Percentiles rank a stretch among this genome's conserved stretches.
phyloP scores from a whole-genome alignment of 2,329 filamentous ascomycete species.

The Ceratocystis ficicola region DNA sequence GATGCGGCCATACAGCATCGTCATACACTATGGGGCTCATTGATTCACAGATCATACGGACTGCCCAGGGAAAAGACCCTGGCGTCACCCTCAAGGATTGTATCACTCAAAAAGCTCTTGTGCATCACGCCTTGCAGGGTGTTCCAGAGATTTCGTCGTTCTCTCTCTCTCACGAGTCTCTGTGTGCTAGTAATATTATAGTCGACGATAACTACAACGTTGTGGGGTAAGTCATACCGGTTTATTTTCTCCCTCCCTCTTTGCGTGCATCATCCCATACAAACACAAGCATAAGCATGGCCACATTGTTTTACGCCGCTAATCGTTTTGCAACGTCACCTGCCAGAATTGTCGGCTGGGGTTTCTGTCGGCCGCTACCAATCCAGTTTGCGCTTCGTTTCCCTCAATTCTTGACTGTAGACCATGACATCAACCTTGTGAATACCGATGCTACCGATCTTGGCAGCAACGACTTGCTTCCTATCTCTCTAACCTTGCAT shows the following conservation, averaged over 20 bases:
- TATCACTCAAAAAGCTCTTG: constrained; percentile 13
- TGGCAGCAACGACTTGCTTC: neutral
- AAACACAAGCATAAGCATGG: too few species aligned
- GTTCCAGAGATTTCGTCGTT: constrained; percentile 17
- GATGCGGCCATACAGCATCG: constrained; percentile 16
- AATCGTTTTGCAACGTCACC: neutral
- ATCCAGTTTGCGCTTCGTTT: constrained; percentile 19
- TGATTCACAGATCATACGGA: constrained; percentile 15
- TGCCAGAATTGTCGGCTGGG: constrained; percentile 19
- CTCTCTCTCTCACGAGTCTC: constrained; percentile 18
- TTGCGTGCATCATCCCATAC: too few species aligned
- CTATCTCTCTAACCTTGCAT: neutral
- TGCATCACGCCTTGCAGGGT: constrained; percentile 15
- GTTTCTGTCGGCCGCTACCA: constrained; percentile 15
- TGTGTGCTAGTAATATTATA: constrained; percentile 17
- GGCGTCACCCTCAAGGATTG: constrained; percentile 13
- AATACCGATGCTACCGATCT: neutral
- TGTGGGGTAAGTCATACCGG: constrained; percentile 1
- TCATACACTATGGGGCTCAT: constrained; percentile 18
- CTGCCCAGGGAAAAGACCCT: constrained; percentile 2
- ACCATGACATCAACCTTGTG: neutral
- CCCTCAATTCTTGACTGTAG: constrained; percentile 17
- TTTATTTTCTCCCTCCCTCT: neutral
- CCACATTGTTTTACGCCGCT: neutral
- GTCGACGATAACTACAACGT: constrained; percentile 18